These are phyloP conservation scores for Fonsecaea pedrosoi DNA, from an alignment of 2,329 filamentous ascomycete genomes.

Conservation along the genomic window DNA sequence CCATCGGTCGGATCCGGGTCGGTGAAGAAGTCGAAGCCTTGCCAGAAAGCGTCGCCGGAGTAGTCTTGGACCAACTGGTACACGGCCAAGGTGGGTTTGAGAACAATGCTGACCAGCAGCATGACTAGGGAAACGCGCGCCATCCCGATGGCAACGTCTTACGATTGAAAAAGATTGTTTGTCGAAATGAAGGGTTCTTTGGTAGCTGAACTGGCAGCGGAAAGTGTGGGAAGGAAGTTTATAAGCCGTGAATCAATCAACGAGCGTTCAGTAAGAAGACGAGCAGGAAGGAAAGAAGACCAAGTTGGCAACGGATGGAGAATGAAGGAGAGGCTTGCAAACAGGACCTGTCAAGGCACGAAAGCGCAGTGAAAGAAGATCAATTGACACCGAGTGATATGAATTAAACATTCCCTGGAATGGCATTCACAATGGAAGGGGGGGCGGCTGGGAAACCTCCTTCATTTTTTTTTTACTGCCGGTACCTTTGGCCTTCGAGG, in stretches of 20 bases:
- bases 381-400: conserved; percentile 12
- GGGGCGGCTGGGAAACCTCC: conserved; percentile 5
- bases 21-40: conserved; percentile 58
- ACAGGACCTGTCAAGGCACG: conserved; percentile 1
- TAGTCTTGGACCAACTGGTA: conserved; percentile 53
- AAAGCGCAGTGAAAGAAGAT: conserved; percentile 5
- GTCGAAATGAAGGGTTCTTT: background rate
- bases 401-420: conserved; percentile 9
- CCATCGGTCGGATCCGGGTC: conserved; percentile 57
- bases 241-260: conserved; percentile 18
- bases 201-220: conserved; percentile 13
- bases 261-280: background rate
- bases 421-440: conserved; percentile 4
- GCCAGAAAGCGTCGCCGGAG: conserved; percentile 56
- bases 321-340: conserved; percentile 7
- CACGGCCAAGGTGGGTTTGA: conserved; percentile 36
- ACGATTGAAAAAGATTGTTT: conserved; percentile 8
- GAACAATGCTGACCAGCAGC: conserved; percentile 36
- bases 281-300: conserved; percentile 4
- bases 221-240: background rate
- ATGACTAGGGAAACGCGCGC: conserved; percentile 15
- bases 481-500: conserved; percentile 5
- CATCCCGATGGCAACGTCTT: conserved; percentile 11
- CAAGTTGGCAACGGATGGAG: background rate
- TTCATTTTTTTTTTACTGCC: conserved; percentile 26